Base-by-base conservation (phyloP, 2,329 filamentous ascomycete genomes). In the Sclerotiophoma versabilis region DNA sequence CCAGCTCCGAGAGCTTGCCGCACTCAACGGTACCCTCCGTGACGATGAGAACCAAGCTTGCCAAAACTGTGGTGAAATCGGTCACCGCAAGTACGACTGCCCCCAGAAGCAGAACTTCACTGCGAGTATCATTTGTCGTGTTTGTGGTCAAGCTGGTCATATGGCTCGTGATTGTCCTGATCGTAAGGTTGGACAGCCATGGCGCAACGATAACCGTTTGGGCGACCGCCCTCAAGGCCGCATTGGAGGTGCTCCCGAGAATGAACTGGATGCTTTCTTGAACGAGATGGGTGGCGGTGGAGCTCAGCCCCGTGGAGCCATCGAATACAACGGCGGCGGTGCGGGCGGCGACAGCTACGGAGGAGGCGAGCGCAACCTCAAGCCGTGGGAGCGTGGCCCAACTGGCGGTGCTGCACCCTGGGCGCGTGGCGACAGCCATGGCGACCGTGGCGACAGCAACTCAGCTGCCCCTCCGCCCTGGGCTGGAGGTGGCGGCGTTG, bases 11-110 rank as follows among this genome's bases (percentile, higher is more conserved):
- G 95, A 99, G 77, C 90, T 99, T 62, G 95, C 95, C 36, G 92
- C 95, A 22, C 89, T 99, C 69, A 99, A 99, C 86, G 95, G 95
- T 85, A 99, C 95, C 8, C 88, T 99, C 17, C 93, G 95, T 81
- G 95, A 99, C 73, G 95, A 99, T 71, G 95, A 99, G 76, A 99
- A 99, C 77, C 95, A 99, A 76, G 95, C 95, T 63, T 99, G 95
- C 79, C 95, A 99, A 81, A 99, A 99, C 82, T 99, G 87, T 81
- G 95, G 95, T 68, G 92, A 98, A 83, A 99, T 99, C 63, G 95
- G 95, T 57, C 95, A 99, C 77, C 89, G 95, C 78, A 99, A 99
- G 79, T 98, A 97, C 76, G 95, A 99, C 75, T 99, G 95, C 69
- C 95, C 95, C 12, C 92, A 99, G 79, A 91, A 95, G 76, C 91